Base-by-base conservation (phyloP, 2,329 filamentous ascomycete genomes). In the Drechslera avenae region DNA sequence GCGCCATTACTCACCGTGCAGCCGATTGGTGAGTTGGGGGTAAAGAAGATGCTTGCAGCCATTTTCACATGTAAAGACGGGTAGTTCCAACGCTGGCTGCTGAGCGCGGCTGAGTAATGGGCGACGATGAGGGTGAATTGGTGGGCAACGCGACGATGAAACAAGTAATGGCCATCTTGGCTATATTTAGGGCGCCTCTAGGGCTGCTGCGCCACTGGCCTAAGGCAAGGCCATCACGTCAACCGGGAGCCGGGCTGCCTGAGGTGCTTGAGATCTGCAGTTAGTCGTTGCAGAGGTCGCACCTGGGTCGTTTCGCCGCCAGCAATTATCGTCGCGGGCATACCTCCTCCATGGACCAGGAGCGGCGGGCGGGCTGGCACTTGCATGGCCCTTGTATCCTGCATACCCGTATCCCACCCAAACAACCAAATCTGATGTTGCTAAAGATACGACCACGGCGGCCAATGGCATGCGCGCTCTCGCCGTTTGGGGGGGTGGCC, bases 181-280 rank as follows among this genome's bases (percentile, higher is more conserved):
- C 50, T 49, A 50, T 47, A 54, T 41, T 49, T 56, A 54, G 50
- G 46, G 10, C 43, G 14, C 5, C 21, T 21, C 21, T n/a, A n/a
- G n/a, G n/a, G 35, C 17, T 33, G 46, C 54, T 56, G 54, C 54
- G 50, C 54, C 54, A 56, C 54, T 35, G 42, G 36, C 26, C 46
- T 33, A 43, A 44, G 30, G 21, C 33, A 23, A 37, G 37, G 39
- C 30, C 39, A 45, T 37, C 10, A 30, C 12, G 35, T 46, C 40
- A 41, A 41, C 40, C 35, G 21, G 39, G 28, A 18, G n/a, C 26
- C 12, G 14, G 33, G 21, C 13, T 7, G 43, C 17, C 34, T 39
- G 14, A 46, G n/a, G 23, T 19, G 5, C 14, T 14, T 16, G 33
- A n/a, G n/a, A 23, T 31, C 18, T 46, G 33, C 34, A 39, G 17